Percentiles rank a stretch among this genome's conserved stretches.
Conservation (phyloP, 2,329 filamentous ascomycete species). For the Graphilbum sp. region DNA sequence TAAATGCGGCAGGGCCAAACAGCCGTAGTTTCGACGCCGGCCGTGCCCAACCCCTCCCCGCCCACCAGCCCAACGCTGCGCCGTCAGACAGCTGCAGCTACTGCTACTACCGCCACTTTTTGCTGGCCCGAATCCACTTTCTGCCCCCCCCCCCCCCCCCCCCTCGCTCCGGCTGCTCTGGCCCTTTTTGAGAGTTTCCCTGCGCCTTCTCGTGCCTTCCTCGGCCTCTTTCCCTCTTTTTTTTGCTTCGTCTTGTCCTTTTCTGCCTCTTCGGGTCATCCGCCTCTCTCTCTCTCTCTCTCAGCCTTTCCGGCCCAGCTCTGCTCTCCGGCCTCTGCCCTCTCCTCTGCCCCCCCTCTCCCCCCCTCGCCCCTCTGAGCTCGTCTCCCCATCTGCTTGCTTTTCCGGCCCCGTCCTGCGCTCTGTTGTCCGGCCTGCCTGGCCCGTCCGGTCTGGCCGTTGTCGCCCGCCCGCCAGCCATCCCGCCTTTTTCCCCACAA, state of each 20-base stretch:
- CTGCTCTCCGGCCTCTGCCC: not conserved
- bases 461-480: no score
- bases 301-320: not conserved
- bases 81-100: not conserved
- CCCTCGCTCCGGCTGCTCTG: not conserved
- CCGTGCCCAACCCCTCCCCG: not conserved
- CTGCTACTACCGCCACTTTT: not conserved
- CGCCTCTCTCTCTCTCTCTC: not conserved
- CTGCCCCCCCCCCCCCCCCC: not conserved
- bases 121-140: constrained; percentile 6
- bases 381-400: not conserved
- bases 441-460: no score
- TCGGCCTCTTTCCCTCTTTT: not conserved
- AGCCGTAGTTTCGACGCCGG: no score
- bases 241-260: not conserved
- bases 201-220: not conserved
- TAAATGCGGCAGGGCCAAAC: no score
- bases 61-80: constrained; percentile 2
- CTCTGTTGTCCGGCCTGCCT: not conserved
- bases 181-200: no score
- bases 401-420: not conserved
- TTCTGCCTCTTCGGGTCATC: not conserved
- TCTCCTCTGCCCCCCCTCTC: no score
- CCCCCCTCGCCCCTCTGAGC: not conserved
- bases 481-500: no score